Base-by-base conservation (phyloP, 352 stramenopile genomes). In the Pythium sukuiense region DNA sequence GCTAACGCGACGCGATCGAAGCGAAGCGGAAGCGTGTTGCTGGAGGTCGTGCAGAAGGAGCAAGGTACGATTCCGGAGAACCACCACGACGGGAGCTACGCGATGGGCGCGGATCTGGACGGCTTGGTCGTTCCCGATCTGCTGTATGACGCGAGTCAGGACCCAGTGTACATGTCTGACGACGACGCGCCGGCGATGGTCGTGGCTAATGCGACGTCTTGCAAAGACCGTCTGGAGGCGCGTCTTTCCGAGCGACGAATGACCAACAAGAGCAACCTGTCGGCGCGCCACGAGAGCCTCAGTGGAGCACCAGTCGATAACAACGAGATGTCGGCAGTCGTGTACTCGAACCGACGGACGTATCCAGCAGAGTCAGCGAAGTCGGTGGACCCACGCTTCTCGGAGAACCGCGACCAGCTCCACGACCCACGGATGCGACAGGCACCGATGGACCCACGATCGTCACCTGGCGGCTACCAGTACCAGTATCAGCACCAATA, bases 321-420 rank as follows among this genome's bases (percentile, higher is more conserved):
- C 20, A 74, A 81, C 26, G 72, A 88, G 27, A 67, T 76, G 33
- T 83, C 79, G 12, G 43, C 43, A 6, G 57, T 69, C 27, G 33
- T 90, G 66, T 90, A 89, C 62, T 82, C 79, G 5, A 83, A 77
- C 16, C 74, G 83, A 29, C 81, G 78, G 35, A 92, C 83, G 65
- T 92, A 90, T 59, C 83, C 83, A 11, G 76, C 81, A 8, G 81
- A 89, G 54, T 83, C 79, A 11, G 32, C 79, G 37, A 85, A 77
- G 61, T 83, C 79, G 48, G 67, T 55, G 13, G 83, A 86, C 46
- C 56, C 65, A 33, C 73, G 83, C 9, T 59, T 83, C 20, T 89
- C 80, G 2, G 74, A 89, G 35, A 63, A 62, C 9, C 56, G 45
- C 29, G 43, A 50, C n/a, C 43, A 18, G 27, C 16, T 29, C 14